A percentile compares a stretch with the other conserved stretches of the same genome.
These are phyloP conservation scores for Mollisiaceae sp. DNA, from an alignment of 2,329 filamentous ascomycete species.

Conservation along the genomic window DNA sequence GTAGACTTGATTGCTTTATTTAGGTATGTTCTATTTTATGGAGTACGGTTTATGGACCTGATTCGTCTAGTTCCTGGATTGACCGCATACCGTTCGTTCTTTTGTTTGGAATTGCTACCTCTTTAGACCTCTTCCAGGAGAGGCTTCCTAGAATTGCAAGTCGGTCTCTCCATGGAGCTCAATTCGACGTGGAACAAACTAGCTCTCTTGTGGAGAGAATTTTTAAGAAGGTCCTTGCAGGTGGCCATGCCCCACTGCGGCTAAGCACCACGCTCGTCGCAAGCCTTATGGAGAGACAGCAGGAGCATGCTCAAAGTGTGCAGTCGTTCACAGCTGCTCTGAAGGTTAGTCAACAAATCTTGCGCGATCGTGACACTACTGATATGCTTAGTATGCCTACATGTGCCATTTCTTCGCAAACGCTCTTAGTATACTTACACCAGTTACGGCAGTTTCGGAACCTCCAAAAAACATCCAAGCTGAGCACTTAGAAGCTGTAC, in stretches of 20 bases:
- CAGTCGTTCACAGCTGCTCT: slow-evolving; percentile 73
- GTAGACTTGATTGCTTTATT: slow-evolving; percentile 73
- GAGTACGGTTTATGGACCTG: slow-evolving; percentile 5
- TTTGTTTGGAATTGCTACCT: slow-evolving; percentile 81
- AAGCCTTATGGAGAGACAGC: slow-evolving; percentile 72
- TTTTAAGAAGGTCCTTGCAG: slow-evolving; percentile 68
- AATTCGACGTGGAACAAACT: slow-evolving; percentile 79
- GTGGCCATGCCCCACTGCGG: slow-evolving; percentile 59
- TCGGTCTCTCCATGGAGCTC: slow-evolving; percentile 68
- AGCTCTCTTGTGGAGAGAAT: slow-evolving; percentile 74
- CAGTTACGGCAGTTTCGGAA: slow-evolving; percentile 40
- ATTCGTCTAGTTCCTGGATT: slow-evolving; percentile 62
- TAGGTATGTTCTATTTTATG: slow-evolving; percentile 54
- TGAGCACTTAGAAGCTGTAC: slow-evolving; percentile 70
- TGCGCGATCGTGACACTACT: slow-evolving; percentile 1
- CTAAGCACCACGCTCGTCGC: slow-evolving; percentile 68
- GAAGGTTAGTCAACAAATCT: slow-evolving; percentile 54
- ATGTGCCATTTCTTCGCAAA: slow-evolving; percentile 89
- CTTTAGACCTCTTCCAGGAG: slow-evolving; percentile 78
- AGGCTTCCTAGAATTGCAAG: slow-evolving; percentile 72
- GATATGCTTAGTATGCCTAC: slow-evolving; percentile 68
- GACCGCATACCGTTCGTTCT: slow-evolving; percentile 78
- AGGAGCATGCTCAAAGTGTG: slow-evolving; percentile 77
- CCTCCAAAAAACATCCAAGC: slow-evolving; percentile 51
- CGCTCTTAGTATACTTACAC: slow-evolving; percentile 68